phyloP scores from a whole-genome alignment of 2,329 filamentous ascomycete species.

The Fusarium devonianum region DNA sequence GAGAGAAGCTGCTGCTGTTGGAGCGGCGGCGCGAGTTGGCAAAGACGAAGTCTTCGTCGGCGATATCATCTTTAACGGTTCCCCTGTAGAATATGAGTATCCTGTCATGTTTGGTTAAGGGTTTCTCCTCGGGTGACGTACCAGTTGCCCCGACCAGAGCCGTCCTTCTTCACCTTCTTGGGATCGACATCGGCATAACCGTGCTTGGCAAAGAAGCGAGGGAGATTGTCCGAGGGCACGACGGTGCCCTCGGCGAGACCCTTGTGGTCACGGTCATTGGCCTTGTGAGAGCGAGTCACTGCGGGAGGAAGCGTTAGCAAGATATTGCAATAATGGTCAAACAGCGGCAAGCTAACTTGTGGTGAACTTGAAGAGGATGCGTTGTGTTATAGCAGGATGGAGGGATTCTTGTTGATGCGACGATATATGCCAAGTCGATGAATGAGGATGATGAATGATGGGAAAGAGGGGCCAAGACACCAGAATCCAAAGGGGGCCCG shows the following conservation, averaged over 20 bases:
- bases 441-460: constrained; percentile 20
- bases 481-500: constrained; percentile 17
- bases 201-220: constrained; percentile 91
- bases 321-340: not conserved
- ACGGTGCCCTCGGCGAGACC: constrained; percentile 78
- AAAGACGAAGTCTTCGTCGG: constrained; percentile 84
- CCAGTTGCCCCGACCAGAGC: constrained; percentile 93
- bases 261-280: constrained; percentile 90
- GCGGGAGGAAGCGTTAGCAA: constrained; percentile 24
- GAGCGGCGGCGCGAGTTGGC: constrained; percentile 88
- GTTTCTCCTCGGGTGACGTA: constrained; percentile 56
- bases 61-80: constrained; percentile 79
- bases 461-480: constrained; percentile 30
- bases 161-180: constrained; percentile 96
- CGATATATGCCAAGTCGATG: constrained; percentile 14
- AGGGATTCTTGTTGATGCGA: constrained; percentile 9
- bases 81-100: constrained; percentile 67
- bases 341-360: constrained; percentile 30
- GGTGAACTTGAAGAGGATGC: constrained; percentile 6
- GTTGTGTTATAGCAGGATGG: not conserved
- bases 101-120: not conserved
- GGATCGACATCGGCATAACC: constrained; percentile 84
- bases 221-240: constrained; percentile 74
- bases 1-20: constrained; percentile 82
- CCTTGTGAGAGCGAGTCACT: constrained; percentile 99